Percentiles rank a stretch among this genome's conserved stretches.
These are phyloP conservation scores for Stephania yunnanensis DNA, from an alignment of 164 flowering plant species.

Conservation along the genomic window DNA sequence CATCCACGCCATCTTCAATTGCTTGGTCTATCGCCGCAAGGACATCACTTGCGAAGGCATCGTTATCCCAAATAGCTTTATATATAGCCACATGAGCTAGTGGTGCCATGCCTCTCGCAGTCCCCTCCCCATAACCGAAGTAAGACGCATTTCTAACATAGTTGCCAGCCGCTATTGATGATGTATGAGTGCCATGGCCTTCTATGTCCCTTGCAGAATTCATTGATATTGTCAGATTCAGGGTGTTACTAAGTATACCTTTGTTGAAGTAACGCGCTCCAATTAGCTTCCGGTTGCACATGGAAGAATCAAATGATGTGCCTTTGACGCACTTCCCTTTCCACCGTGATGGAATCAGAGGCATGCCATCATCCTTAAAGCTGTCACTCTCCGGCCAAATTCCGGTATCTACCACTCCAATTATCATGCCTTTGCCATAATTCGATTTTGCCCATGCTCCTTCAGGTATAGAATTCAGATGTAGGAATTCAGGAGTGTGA, in stretches of 20 bases:
- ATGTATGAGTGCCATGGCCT: conserved; percentile 20
- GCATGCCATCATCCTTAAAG: conserved; percentile 14
- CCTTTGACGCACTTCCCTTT: conserved; percentile 13
- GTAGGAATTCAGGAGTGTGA: conserved; percentile 7
- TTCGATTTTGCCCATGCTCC: conserved; percentile 13
- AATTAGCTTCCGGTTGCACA: conserved; percentile 17
- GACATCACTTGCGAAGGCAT: background rate
- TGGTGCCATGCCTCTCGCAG: conserved; percentile 16
- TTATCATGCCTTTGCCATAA: conserved; percentile 13
- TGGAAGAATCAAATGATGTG: conserved; percentile 2
- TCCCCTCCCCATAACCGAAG: conserved; percentile 11
- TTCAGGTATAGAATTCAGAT: background rate
- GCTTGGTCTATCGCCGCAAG: conserved; percentile 14
- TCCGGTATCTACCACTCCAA: conserved; percentile 15
- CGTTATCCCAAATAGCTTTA: background rate
- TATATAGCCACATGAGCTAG: conserved; percentile 12
- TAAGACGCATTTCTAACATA: conserved; percentile 2
- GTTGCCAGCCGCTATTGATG: conserved; percentile 18
- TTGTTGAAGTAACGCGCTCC: conserved; percentile 15
- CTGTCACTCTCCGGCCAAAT: conserved; percentile 21
- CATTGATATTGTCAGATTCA: background rate
- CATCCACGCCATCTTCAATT: conserved; percentile 15
- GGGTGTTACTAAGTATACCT: conserved; percentile 1
- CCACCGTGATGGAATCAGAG: conserved; percentile 3
- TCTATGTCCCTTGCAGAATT: conserved; percentile 9